Percentiles rank a stretch among this genome's conserved stretches.
Evolutionary conservation across 441 rosid genomes (phyloP).

Genomic region (Aleurites moluccanus): DNA sequence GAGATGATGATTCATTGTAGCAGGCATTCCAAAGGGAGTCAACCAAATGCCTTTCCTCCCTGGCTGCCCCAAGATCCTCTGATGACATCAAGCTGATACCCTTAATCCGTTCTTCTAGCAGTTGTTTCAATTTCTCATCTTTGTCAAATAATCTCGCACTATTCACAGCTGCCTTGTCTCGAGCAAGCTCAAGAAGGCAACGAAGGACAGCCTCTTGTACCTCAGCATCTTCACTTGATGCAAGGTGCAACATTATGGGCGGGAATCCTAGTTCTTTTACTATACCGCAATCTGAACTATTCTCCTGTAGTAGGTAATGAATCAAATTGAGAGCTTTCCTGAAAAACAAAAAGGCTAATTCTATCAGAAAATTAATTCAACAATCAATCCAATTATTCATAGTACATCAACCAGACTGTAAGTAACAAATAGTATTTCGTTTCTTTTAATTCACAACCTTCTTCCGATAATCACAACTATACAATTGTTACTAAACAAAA

Average conservation of each 20-base stretch:
- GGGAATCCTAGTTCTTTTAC: slow-evolving; percentile 72
- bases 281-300: slow-evolving; percentile 60
- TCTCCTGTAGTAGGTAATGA: slow-evolving; percentile 79
- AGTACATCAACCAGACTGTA: not conserved
- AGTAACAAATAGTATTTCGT: not conserved
- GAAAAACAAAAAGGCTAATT: slow-evolving; percentile 32
- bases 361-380: slow-evolving; percentile 11
- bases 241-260: slow-evolving; percentile 76
- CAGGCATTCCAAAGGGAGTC: slow-evolving; percentile 73
- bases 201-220: slow-evolving; percentile 85
- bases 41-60: slow-evolving; percentile 84
- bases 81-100: slow-evolving; percentile 66
- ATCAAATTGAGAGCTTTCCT: slow-evolving; percentile 90
- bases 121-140: slow-evolving; percentile 55
- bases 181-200: slow-evolving; percentile 68
- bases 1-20: slow-evolving; percentile 73
- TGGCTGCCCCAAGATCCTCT: slow-evolving; percentile 75
- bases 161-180: slow-evolving; percentile 40
- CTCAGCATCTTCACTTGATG: slow-evolving; percentile 64
- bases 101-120: slow-evolving; percentile 69
- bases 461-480: too few species aligned
- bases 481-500: too few species aligned
- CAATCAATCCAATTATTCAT: not conserved
- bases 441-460: too few species aligned
- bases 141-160: slow-evolving; percentile 42